These are phyloP conservation scores for Monosporascus sp. DNA, from an alignment of 2,329 filamentous ascomycete genomes.

Conservation along the genomic window DNA sequence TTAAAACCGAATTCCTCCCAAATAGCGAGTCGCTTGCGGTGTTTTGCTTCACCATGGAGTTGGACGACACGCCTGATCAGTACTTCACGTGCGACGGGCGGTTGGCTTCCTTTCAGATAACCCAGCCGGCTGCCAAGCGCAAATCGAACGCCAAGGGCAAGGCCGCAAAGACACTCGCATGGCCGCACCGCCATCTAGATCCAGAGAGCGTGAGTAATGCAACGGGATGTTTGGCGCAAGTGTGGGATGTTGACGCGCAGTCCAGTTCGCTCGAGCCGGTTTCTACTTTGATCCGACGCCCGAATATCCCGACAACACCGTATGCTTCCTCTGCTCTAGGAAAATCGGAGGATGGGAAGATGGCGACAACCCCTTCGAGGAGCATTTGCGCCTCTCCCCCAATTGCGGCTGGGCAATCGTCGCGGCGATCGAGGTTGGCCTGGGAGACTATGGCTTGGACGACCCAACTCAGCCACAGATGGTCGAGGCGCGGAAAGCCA, in stretches of 20 bases:
- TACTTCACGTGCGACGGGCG: conserved; percentile 69
- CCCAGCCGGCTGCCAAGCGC: conserved; percentile 60
- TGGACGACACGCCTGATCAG: conserved; percentile 35
- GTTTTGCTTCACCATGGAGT: conserved; percentile 16
- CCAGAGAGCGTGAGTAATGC: conserved; percentile 53
- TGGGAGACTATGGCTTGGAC: conserved; percentile 59
- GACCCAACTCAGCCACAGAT: conserved; percentile 71
- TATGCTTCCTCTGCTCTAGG: conserved; percentile 82
- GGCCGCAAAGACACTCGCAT: conserved; percentile 55
- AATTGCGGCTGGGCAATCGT: conserved; percentile 85
- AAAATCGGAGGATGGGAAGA: conserved; percentile 89
- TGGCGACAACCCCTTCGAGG: conserved; percentile 73
- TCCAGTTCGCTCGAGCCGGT: conserved; percentile 79
- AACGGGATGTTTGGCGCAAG: conserved; percentile 4
- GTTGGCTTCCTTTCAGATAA: conserved; percentile 70
- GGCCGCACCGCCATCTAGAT: conserved; percentile 71
- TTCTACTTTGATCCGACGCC: conserved; percentile 81
- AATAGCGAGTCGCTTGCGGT: background rate
- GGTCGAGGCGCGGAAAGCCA: conserved; percentile 71
- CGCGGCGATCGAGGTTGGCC: conserved; percentile 54
- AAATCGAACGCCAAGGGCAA: conserved; percentile 62
- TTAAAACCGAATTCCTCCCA: no score
- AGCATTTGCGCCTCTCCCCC: conserved; percentile 79
- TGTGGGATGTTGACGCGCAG: background rate
- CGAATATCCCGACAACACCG: conserved; percentile 77